These are phyloP conservation scores for Aspergillus sp. DNA, from an alignment of 2,329 filamentous ascomycete genomes.

Conservation along the genomic window DNA sequence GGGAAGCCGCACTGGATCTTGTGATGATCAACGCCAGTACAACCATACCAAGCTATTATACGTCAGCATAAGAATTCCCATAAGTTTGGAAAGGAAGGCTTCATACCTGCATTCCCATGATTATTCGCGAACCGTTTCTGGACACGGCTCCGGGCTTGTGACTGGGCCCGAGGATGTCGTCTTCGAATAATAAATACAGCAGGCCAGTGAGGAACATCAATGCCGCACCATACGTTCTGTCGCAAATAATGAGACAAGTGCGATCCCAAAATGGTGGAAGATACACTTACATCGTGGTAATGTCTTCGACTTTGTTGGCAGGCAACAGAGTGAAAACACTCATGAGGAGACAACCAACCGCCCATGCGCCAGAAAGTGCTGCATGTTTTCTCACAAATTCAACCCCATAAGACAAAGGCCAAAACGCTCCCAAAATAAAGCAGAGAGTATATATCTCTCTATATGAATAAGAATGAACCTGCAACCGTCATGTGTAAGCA, in stretches of 20 bases:
- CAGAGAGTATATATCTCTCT: constrained; percentile 81
- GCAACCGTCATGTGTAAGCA: neutral
- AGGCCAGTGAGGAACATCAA: constrained; percentile 77
- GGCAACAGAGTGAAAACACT: constrained; percentile 86
- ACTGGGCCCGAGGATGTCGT: constrained; percentile 53
- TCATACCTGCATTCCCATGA: constrained; percentile 49
- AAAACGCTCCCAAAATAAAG: constrained; percentile 73
- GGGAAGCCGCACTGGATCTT: constrained; percentile 75
- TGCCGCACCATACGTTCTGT: constrained; percentile 69
- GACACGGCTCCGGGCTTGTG: constrained; percentile 29
- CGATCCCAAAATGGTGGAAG: neutral
- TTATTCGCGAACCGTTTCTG: constrained; percentile 38
- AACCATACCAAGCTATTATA: constrained; percentile 67
- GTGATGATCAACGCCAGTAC: constrained; percentile 82
- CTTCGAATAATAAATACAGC: constrained; percentile 77
- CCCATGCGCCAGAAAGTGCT: constrained; percentile 69
- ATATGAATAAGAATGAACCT: constrained; percentile 91
- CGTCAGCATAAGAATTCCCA: neutral
- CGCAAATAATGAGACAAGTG: neutral
- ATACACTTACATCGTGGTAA: constrained; percentile 68
- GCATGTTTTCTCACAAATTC: constrained; percentile 69
- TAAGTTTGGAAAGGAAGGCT: neutral
- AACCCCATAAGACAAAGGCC: constrained; percentile 73
- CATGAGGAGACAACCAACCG: constrained; percentile 75
- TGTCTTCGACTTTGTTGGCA: constrained; percentile 79